Base-by-base conservation (phyloP, 495 filamentous ascomycete species). In the Bryoglossum gracile region DNA sequence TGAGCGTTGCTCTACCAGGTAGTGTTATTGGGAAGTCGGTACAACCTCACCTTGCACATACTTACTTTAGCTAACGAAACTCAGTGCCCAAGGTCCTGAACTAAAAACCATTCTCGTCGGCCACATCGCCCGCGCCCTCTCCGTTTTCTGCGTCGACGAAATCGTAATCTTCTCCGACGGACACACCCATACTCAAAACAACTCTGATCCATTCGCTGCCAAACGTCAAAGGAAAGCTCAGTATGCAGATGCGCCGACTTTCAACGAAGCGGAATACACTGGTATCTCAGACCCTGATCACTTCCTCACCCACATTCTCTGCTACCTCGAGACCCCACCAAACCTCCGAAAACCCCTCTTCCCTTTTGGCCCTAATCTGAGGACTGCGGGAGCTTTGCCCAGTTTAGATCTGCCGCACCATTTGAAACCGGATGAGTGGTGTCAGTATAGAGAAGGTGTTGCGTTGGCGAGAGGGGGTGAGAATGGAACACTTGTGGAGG, bases 351-450 rank as follows among this genome's bases (percentile, higher is more conserved):
- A 72, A 46, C 56, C 64, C 0, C 69, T 91, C 3, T 86, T 89
- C 44, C 77, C 80, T 0, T 56, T 84, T n/a, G 83, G 89, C 54
- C 76, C 82, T 0, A 83, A 88, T 54, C 70, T 91, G 5, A 63
- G 68, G 23, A 70, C 65, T 0, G 82, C 82, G 19, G 86, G 83
- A 8, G 64, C 75, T 3, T 68, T 89, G 19, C 81, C 82, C 0
- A 84, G 76, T 54, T 59, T 89, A 21, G 85, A 88, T 56, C 84
- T 89, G 70, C 86, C 86, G 16, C 82, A 86, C 55, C 86, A 89
- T 60, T 67, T 84, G 4, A 74, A 78, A 48, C 25, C 43, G 3
- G 55, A 53, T n/a, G 58, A 60, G 19, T 83, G 78, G 76, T 76
- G 82, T 43, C 70, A 68, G 22, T 89, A 84, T 60, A 76, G 86